Evolutionary conservation across 139 green algal species (phyloP).

Genomic region (Penium margaritaceum): DNA sequence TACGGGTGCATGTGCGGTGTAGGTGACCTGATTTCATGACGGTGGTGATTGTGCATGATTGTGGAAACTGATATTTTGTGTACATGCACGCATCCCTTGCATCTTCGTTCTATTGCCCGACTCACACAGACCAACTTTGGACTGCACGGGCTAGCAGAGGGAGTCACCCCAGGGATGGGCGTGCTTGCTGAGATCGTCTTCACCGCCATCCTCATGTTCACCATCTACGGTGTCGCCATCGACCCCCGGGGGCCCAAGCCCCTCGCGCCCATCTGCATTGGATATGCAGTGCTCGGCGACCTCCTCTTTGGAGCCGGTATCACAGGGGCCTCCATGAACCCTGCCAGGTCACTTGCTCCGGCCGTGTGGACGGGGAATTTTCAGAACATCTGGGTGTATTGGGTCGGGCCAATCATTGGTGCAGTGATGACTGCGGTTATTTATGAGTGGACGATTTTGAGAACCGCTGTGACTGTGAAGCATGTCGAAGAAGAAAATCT

Average conservation of each 20-base stretch:
- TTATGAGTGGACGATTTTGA: too few species aligned
- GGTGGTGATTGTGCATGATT: too few species aligned
- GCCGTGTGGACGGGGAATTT: constrained; percentile 13
- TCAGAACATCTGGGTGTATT: constrained; percentile 24
- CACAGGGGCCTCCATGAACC: constrained; percentile 33
- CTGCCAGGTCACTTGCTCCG: constrained; percentile 17
- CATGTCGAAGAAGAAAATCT: too few species aligned
- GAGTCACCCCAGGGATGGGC: neutral
- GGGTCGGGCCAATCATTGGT: neutral
- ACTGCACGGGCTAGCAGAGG: neutral
- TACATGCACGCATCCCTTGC: too few species aligned
- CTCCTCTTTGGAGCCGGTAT: constrained; percentile 6
- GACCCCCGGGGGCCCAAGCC: neutral
- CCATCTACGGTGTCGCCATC: constrained; percentile 9
- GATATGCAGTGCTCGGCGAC: constrained; percentile 9
- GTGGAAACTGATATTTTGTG: too few species aligned
- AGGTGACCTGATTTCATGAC: too few species aligned
- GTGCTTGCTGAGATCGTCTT: constrained; percentile 22
- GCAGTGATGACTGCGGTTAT: constrained; percentile 9
- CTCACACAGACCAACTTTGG: too few species aligned
- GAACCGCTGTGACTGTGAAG: too few species aligned
- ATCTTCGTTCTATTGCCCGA: too few species aligned
- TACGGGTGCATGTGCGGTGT: too few species aligned
- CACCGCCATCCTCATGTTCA: constrained; percentile 39
- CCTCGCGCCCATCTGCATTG: constrained; percentile 21